phyloP scores from a whole-genome alignment of 1,139 yeast species.

The Sugiyamaella grinbergsii region DNA sequence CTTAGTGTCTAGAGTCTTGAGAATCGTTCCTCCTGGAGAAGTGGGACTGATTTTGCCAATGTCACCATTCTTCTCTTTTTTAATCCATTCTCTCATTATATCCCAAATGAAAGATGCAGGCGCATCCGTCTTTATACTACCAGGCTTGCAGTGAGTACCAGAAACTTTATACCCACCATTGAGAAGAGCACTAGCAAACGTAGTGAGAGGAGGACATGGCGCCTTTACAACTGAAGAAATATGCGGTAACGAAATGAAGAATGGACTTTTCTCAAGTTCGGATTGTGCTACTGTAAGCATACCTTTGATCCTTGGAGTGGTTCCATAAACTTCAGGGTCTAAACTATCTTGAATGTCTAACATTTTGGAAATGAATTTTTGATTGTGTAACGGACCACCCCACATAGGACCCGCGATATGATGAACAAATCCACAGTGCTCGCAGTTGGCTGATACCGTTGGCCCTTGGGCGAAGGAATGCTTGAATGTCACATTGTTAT shows the following conservation, averaged over 20 bases:
- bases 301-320: constrained; percentile 82
- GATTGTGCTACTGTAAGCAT: constrained; percentile 82
- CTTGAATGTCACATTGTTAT: constrained; percentile 46
- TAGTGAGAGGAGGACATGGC: constrained; percentile 78
- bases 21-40: constrained; percentile 66
- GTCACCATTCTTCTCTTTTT: constrained; percentile 45
- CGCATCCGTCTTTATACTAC: constrained; percentile 86
- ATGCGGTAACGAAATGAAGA: constrained; percentile 80
- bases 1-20: constrained; percentile 44
- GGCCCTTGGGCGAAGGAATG: constrained; percentile 61
- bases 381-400: constrained; percentile 75
- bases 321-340: constrained; percentile 63
- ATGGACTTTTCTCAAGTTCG: constrained; percentile 67
- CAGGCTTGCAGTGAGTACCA: constrained; percentile 83
- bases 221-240: constrained; percentile 74
- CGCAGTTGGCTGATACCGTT: constrained; percentile 58
- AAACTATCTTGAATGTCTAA: constrained; percentile 54
- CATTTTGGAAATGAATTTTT: constrained; percentile 63
- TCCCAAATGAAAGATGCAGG: constrained; percentile 80
- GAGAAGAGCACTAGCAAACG: constrained; percentile 77
- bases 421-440: constrained; percentile 65
- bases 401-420: constrained; percentile 98
- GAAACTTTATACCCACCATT: constrained; percentile 81
- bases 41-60: constrained; percentile 49
- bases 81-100: constrained; percentile 68